Evolutionary conservation across 371 early-diverging fungal genomes (phyloP).

Genomic region (Funneliformis caledonium): DNA sequence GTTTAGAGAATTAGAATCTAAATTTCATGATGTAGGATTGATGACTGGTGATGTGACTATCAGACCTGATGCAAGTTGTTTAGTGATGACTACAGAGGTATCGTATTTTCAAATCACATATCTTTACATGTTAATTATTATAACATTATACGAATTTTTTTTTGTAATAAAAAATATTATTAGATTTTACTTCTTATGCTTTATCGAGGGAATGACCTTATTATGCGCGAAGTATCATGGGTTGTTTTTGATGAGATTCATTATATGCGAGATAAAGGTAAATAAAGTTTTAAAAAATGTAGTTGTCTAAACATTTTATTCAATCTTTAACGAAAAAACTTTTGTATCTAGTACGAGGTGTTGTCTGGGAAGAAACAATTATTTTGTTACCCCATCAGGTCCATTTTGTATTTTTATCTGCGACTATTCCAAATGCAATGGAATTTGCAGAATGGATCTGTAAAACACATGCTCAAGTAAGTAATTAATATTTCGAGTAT

Average conservation of each 20-base stretch:
- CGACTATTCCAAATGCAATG: conserved; percentile 99
- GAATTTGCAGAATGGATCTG: conserved; percentile 99
- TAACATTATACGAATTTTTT: background rate
- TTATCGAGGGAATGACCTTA: conserved; percentile 96
- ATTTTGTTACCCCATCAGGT: conserved; percentile 96
- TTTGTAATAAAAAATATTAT: background rate
- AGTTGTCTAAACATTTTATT: background rate
- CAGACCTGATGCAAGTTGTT: conserved; percentile 94
- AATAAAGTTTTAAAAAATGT: conserved; percentile 20
- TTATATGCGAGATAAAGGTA: conserved; percentile 95
- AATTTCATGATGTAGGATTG: conserved; percentile 99
- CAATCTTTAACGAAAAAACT: background rate
- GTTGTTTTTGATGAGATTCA: conserved; percentile 99
- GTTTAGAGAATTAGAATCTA: conserved; percentile 96
- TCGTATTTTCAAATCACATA: background rate
- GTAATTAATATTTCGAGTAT: background rate
- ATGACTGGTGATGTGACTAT: conserved; percentile 99
- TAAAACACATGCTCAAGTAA: conserved; percentile 86
- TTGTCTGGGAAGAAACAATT: conserved; percentile 99
- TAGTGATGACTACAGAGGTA: conserved; percentile 99
- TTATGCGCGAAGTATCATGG: conserved; percentile 99
- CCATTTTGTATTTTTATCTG: conserved; percentile 97
- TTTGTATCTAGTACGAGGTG: conserved; percentile 83
- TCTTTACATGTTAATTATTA: background rate
- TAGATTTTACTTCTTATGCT: conserved; percentile 98